Conservation (phyloP, 768 basidiomycete genomes). For the Mycena venus region DNA sequence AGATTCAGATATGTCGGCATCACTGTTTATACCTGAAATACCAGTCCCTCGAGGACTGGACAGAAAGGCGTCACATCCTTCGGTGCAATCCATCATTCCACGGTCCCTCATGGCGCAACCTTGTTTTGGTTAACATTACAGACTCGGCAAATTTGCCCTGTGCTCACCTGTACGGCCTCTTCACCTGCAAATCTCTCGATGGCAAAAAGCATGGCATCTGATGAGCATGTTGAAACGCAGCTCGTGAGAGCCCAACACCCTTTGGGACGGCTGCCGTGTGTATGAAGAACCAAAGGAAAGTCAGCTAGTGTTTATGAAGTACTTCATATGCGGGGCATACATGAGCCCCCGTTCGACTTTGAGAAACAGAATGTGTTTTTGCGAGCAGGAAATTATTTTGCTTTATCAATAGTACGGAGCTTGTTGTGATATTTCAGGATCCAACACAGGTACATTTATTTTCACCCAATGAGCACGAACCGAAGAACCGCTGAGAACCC, state of each 20-base stretch:
- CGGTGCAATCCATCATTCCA: too few species aligned
- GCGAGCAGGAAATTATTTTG: background rate
- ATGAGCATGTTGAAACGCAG: background rate
- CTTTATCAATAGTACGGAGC: background rate
- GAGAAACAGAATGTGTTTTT: too few species aligned
- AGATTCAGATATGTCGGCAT: conserved; percentile 39
- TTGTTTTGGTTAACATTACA: conserved; percentile 34
- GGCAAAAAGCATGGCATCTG: background rate
- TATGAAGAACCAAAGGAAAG: conserved; percentile 4
- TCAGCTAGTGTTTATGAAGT: background rate
- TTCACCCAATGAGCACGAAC: background rate
- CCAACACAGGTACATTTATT: background rate
- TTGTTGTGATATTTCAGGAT: background rate
- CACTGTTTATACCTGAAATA: conserved; percentile 40
- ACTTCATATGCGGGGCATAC: background rate
- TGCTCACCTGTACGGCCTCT: background rate
- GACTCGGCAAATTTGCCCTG: background rate
- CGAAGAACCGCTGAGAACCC: too few species aligned
- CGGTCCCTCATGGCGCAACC: conserved; percentile 31
- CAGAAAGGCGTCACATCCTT: conserved; percentile 41
- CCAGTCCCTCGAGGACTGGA: conserved; percentile 44
- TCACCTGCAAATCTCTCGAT: background rate
- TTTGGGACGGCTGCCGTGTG: background rate
- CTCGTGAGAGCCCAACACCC: background rate
- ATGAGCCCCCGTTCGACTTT: too few species aligned